Evolutionary conservation across 257 asterid species (phyloP), one percentile per base, ranked within the genome.

Genomic region (Ehretia macrophylla): DNA sequence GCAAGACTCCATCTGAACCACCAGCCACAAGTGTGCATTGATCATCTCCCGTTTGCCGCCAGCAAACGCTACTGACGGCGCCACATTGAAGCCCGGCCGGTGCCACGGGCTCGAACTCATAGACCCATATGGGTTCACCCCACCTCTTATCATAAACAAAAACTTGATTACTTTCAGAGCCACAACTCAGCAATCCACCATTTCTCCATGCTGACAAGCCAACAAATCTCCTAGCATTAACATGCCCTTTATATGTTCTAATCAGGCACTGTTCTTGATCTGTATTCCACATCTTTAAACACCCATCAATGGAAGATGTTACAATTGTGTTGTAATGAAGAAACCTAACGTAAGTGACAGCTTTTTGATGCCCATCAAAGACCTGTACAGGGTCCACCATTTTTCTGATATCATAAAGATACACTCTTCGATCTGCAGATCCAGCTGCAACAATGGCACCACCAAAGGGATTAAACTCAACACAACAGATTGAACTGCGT

Each of bases 91-190:
- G n/a, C 55, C 60, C 39, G 21, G 23, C 52, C 19, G 62, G 20
- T 17, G 55, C 63, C 58, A 47, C 38, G 55, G 68, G 68, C 4
- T 76, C 75, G 59, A 86, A 79, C 10, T 81, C 79, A 0, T 66
- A 72, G 11, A 74, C 81, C 98, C 98, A 91, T 19, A 91, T 65
- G 20, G 98, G 98, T 11, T 78, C 76, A 44, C 83, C 74, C 98
- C 98, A 91, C 58, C 96, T 85, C 56, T 74, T 77, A 16, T 91
- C 98, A 49, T 91, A 91, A 8, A 91, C 97, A 32, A 82, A 84
- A 0, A 91, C 84, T n/a, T 63, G 77, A 52, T 85, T 85, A 50
- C 81, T 77, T 11, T 91, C 98, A 19, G 98, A 91, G 0, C 98
- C 98, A 44, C 96, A 91, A 74, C 95, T 66, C 10, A 91, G 49